Percentiles rank a stretch among this genome's conserved stretches.
phyloP scores from a whole-genome alignment of 345 rosid species.

The Jatropha curcas region DNA sequence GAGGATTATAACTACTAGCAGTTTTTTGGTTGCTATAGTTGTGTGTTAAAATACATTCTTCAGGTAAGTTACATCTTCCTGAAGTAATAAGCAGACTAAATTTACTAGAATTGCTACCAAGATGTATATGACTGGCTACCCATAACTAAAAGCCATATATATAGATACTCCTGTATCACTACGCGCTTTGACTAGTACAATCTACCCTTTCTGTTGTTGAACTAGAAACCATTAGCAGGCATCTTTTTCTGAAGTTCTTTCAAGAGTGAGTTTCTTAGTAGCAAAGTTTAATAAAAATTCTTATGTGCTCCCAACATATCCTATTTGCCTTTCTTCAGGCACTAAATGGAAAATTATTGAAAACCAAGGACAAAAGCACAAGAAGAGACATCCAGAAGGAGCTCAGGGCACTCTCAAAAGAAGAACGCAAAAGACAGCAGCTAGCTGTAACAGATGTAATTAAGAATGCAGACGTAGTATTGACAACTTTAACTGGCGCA shows the following conservation, averaged over 20 bases:
- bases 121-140: background rate
- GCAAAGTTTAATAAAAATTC: background rate
- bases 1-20: too few species aligned
- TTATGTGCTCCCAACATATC: conserved; percentile 10
- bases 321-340: conserved; percentile 40
- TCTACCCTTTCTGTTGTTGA: background rate
- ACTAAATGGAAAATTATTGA: conserved; percentile 77
- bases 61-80: too few species aligned
- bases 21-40: too few species aligned
- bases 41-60: too few species aligned
- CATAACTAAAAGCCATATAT: background rate
- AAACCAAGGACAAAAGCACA: conserved; percentile 74
- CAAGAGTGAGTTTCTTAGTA: conserved; percentile 5
- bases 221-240: conserved; percentile 3
- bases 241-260: background rate
- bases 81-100: background rate
- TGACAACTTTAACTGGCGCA: conserved; percentile 94
- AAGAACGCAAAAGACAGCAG: conserved; percentile 95
- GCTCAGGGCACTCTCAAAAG: conserved; percentile 77
- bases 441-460: conserved; percentile 89
- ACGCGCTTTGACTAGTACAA: conserved; percentile 7
- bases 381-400: conserved; percentile 87
- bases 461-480: conserved; percentile 74
- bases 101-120: background rate
- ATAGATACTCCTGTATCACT: background rate